Conservation (phyloP, 2,329 filamentous ascomycete species). For the Arthroderma sp. region DNA sequence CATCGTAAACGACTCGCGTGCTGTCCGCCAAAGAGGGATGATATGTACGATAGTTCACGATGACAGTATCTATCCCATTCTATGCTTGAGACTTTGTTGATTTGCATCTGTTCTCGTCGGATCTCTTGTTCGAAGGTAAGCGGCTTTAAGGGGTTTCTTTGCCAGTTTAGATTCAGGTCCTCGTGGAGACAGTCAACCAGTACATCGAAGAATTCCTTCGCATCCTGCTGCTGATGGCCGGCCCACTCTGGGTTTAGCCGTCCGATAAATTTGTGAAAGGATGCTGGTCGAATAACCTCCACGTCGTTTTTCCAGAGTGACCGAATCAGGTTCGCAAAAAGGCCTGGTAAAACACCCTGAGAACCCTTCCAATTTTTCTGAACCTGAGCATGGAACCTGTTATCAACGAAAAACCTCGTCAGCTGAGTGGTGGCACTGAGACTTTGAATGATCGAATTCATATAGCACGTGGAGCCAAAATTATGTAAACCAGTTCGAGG, state of each 20-base stretch:
- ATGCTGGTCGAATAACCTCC: constrained; percentile 43
- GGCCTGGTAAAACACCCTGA: constrained; percentile 48
- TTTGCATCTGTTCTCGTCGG: constrained; percentile 46
- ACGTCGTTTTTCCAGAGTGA: constrained; percentile 50
- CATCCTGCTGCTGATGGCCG: constrained; percentile 70
- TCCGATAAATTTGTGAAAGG: constrained; percentile 52
- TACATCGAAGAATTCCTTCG: constrained; percentile 79
- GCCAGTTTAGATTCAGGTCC: constrained; percentile 63
- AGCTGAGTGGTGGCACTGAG: constrained; percentile 57
- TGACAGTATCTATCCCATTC: constrained; percentile 63
- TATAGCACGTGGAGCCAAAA: constrained; percentile 74
- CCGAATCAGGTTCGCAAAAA: constrained; percentile 48
- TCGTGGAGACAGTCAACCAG: constrained; percentile 69
- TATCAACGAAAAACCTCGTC: constrained; percentile 52
- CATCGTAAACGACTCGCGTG: constrained; percentile 50
- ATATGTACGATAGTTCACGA: constrained; percentile 61
- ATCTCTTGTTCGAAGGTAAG: constrained; percentile 48
- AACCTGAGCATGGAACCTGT: constrained; percentile 46
- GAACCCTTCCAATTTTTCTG: constrained; percentile 53
- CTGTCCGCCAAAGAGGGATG: constrained; percentile 64
- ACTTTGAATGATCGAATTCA: constrained; percentile 80
- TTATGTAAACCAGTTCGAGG: constrained; percentile 66
- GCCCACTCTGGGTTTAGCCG: constrained; percentile 55
- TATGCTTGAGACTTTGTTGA: constrained; percentile 52
- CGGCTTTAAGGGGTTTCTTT: constrained; percentile 43